Evolutionary conservation across 2,329 filamentous ascomycete species (phyloP).

Genomic region (Purpureocillium takamizusanense): DNA sequence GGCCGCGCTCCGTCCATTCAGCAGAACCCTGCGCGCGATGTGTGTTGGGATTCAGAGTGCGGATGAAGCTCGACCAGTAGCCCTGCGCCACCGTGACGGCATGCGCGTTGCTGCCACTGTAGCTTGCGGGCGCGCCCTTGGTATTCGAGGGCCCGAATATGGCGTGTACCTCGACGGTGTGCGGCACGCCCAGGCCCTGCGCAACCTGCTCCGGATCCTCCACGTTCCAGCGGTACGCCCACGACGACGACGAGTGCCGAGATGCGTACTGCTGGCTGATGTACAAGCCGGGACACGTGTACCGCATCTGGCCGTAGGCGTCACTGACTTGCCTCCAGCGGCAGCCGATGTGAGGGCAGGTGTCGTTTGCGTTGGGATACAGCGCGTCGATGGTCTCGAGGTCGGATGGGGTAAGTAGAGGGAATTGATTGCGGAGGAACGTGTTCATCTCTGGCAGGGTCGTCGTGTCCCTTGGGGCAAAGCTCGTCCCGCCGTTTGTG

Average conservation of each 20-base stretch:
- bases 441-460: slow-evolving; percentile 11
- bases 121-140: too few species aligned
- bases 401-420: slow-evolving; percentile 8
- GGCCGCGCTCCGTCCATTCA: too few species aligned
- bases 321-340: slow-evolving; percentile 14
- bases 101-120: too few species aligned
- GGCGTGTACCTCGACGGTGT: background rate
- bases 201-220: background rate
- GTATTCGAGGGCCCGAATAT: background rate
- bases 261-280: slow-evolving; percentile 11
- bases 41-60: too few species aligned
- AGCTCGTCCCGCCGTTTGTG: slow-evolving; percentile 17
- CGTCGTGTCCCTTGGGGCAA: slow-evolving; percentile 13
- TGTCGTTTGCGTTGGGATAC: slow-evolving; percentile 11
- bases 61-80: too few species aligned
- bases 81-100: too few species aligned
- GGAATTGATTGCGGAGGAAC: slow-evolving; percentile 11
- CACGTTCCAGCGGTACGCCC: slow-evolving; percentile 54
- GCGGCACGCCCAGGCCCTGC: background rate
- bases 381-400: slow-evolving; percentile 9
- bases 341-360: slow-evolving; percentile 6
- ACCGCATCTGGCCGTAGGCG: slow-evolving; percentile 12
- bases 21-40: too few species aligned
- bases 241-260: slow-evolving; percentile 34
- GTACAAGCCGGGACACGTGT: slow-evolving; percentile 10